Evolutionary conservation across 2,329 filamentous ascomycete species (phyloP).

Genomic region (Cladorrhinum sp.): DNA sequence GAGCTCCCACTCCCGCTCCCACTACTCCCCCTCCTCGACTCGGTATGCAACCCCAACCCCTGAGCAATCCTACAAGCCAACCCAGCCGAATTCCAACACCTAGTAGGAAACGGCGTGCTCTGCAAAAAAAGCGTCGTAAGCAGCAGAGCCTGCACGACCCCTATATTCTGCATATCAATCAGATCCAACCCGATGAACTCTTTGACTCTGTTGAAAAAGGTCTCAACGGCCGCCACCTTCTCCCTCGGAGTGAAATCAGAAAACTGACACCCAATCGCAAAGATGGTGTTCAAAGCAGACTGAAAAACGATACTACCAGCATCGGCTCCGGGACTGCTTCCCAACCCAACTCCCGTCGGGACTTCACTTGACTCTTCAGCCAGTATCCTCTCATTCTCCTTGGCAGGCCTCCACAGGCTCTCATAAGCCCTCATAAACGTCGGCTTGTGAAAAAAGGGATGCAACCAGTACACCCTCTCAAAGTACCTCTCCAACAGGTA

Average conservation of each 20-base stretch:
- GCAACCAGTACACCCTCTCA: constrained; percentile 39
- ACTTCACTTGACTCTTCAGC: constrained; percentile 12
- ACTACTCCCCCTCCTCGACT: background rate
- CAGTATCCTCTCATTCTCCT: background rate
- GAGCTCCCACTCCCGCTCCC: constrained; percentile 15
- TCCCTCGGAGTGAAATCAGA: constrained; percentile 26
- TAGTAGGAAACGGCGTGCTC: constrained; percentile 38
- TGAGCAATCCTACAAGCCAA: constrained; percentile 41
- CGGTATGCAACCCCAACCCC: constrained; percentile 40
- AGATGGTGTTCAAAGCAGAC: constrained; percentile 41
- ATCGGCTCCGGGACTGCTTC: constrained; percentile 31
- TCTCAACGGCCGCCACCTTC: constrained; percentile 31
- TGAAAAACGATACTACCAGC: constrained; percentile 39
- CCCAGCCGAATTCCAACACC: constrained; percentile 43
- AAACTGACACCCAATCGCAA: constrained; percentile 41
- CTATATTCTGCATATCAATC: constrained; percentile 36
- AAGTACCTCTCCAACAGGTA: constrained; percentile 40
- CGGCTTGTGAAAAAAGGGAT: constrained; percentile 42
- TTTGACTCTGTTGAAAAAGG: constrained; percentile 37
- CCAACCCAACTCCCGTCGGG: constrained; percentile 34
- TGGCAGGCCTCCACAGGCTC: constrained; percentile 35
- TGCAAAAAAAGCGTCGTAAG: constrained; percentile 39
- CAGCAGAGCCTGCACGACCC: constrained; percentile 40
- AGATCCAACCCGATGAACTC: constrained; percentile 38
- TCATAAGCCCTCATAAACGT: constrained; percentile 41